A percentile compares a stretch with the other conserved stretches of the same genome.
phyloP scores from a whole-genome alignment of 345 rosid genomes.

The Citrus sp. region DNA sequence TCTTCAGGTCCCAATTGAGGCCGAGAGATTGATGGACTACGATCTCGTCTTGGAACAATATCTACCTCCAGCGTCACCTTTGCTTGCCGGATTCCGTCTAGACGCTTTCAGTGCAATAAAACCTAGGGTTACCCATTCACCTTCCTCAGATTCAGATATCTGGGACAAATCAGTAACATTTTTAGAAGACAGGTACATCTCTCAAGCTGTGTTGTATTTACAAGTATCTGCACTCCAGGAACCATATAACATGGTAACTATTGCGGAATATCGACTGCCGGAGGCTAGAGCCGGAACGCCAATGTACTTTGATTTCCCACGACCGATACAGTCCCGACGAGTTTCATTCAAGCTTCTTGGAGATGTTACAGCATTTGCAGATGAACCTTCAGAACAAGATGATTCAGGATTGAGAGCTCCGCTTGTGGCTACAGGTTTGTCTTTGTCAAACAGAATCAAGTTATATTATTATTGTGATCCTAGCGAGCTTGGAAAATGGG shows the following conservation, averaged over 20 bases:
- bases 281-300: too few species aligned
- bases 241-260: too few species aligned
- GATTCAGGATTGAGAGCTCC: constrained; percentile 31
- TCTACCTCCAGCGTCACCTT: constrained; percentile 77
- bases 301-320: too few species aligned
- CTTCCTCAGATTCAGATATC: too few species aligned
- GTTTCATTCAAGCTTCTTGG: constrained; percentile 67
- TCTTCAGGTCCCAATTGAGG: constrained; percentile 68
- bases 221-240: too few species aligned
- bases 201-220: too few species aligned
- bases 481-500: constrained; percentile 85
- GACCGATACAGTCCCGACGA: constrained; percentile 41
- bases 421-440: constrained; percentile 62
- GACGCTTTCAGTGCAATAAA: too few species aligned
- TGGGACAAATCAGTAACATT: too few species aligned
- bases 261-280: too few species aligned
- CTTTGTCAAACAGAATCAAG: constrained; percentile 67
- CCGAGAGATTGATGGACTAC: constrained; percentile 65
- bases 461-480: constrained; percentile 74
- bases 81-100: constrained; percentile 22
- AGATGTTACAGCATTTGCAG: constrained; percentile 67
- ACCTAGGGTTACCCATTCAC: too few species aligned
- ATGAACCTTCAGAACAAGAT: constrained; percentile 73
- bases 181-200: too few species aligned
- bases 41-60: constrained; percentile 77